These are phyloP conservation scores for Colletotrichum sp. DNA, from an alignment of 2,329 filamentous ascomycete species.

Conservation along the genomic window DNA sequence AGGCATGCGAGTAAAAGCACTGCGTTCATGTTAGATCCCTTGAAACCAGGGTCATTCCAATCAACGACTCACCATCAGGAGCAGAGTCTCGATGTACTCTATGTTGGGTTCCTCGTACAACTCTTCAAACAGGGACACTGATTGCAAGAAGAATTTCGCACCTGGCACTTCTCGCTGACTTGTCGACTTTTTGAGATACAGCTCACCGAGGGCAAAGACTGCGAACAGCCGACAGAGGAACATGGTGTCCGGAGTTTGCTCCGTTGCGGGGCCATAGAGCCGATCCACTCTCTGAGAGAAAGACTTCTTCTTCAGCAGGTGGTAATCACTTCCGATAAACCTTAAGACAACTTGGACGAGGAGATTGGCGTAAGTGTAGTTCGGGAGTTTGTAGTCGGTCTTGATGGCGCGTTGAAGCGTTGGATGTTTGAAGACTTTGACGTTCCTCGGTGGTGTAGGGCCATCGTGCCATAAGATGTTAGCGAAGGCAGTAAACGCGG, in stretches of 20 bases:
- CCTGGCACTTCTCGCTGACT: conserved; percentile 40
- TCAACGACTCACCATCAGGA: conserved; percentile 35
- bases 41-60: neutral
- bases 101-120: conserved; percentile 46
- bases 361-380: conserved; percentile 32
- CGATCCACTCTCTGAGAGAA: conserved; percentile 40
- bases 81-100: conserved; percentile 46
- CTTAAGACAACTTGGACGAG: conserved; percentile 31
- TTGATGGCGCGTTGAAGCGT: neutral
- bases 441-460: neutral
- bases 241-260: conserved; percentile 27
- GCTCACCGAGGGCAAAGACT: conserved; percentile 48
- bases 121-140: conserved; percentile 44
- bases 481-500: conserved; percentile 33
- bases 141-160: conserved; percentile 45
- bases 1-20: conserved; percentile 35
- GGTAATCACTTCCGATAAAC: conserved; percentile 36
- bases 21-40: conserved; percentile 30
- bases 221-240: conserved; percentile 50
- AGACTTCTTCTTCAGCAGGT: conserved; percentile 36
- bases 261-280: conserved; percentile 33
- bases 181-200: conserved; percentile 43
- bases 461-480: conserved; percentile 16
- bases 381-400: neutral
- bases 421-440: neutral